Conservation (phyloP, 2,329 filamentous ascomycete species). For the Chrysosporium queenslandicum region DNA sequence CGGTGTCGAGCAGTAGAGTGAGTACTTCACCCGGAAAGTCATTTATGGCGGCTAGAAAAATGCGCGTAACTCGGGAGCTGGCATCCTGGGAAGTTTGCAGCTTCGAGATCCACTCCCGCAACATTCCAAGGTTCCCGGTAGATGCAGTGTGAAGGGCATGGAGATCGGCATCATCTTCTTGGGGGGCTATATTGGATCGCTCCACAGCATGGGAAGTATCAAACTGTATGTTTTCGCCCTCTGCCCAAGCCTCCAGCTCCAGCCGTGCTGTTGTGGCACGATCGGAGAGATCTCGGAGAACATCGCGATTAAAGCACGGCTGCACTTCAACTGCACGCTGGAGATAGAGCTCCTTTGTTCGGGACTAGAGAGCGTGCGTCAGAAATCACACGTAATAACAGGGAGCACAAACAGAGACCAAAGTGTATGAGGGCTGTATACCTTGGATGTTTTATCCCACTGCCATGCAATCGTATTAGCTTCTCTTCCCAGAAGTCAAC, state of each 20-base stretch:
- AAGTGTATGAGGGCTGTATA: conserved; percentile 28
- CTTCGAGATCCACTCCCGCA: conserved; percentile 71
- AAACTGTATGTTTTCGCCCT: conserved; percentile 86
- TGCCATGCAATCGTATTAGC: conserved; percentile 30
- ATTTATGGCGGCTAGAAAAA: conserved; percentile 80
- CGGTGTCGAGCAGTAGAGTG: conserved; percentile 65
- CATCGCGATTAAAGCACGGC: conserved; percentile 93
- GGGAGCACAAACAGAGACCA: neutral
- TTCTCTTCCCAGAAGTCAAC: conserved; percentile 11
- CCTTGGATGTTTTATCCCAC: conserved; percentile 99
- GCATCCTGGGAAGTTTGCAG: conserved; percentile 53
- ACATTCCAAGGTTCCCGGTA: conserved; percentile 63
- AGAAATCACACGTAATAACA: conserved; percentile 15
- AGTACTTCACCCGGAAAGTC: conserved; percentile 72
- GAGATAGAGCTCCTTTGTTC: conserved; percentile 94
- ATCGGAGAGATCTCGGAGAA: conserved; percentile 92
- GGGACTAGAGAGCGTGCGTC: conserved; percentile 48
- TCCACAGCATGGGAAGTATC: conserved; percentile 42
- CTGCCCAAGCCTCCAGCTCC: conserved; percentile 91
- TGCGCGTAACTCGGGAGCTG: conserved; percentile 71
- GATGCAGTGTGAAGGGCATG: conserved; percentile 72
- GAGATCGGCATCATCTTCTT: conserved; percentile 82
- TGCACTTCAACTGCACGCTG: conserved; percentile 94
- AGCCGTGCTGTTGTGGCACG: conserved; percentile 93
- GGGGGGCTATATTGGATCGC: conserved; percentile 44